These are phyloP conservation scores for Corylus americana DNA, from an alignment of 306 rosid genomes.

Conservation along the genomic window DNA sequence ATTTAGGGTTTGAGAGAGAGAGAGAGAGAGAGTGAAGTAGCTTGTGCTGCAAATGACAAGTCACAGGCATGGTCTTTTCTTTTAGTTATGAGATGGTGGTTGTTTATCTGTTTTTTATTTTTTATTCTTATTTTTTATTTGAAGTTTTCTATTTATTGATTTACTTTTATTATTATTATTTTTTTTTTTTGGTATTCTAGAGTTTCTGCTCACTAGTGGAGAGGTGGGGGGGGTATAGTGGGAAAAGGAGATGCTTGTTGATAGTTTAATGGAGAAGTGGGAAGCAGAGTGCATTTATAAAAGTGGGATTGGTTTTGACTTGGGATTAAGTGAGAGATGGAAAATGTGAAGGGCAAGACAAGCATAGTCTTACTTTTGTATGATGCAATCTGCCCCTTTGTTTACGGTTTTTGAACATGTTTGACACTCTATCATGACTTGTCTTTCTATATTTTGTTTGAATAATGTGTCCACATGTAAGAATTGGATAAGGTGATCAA, in stretches of 20 bases:
- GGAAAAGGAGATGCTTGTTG: neutral
- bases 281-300: neutral
- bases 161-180: too few relatives aligned
- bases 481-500: neutral
- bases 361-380: too few relatives aligned
- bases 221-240: neutral
- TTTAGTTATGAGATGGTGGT: constrained; percentile 31
- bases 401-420: neutral
- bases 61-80: neutral
- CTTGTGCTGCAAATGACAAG: constrained; percentile 41
- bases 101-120: constrained; percentile 29
- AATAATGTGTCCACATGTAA: neutral
- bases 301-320: neutral
- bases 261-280: neutral
- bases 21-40: constrained; percentile 31
- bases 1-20: constrained; percentile 45
- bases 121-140: neutral
- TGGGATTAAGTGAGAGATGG: neutral
- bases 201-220: neutral
- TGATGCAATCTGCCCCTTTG: neutral
- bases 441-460: neutral
- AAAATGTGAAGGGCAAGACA: neutral
- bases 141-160: neutral
- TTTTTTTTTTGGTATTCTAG: too few relatives aligned
- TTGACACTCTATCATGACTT: neutral